A percentile compares a stretch with the other conserved stretches of the same genome.
Conservation (phyloP, 108 stramenopile genomes). For the Cylindrotheca closterium region DNA sequence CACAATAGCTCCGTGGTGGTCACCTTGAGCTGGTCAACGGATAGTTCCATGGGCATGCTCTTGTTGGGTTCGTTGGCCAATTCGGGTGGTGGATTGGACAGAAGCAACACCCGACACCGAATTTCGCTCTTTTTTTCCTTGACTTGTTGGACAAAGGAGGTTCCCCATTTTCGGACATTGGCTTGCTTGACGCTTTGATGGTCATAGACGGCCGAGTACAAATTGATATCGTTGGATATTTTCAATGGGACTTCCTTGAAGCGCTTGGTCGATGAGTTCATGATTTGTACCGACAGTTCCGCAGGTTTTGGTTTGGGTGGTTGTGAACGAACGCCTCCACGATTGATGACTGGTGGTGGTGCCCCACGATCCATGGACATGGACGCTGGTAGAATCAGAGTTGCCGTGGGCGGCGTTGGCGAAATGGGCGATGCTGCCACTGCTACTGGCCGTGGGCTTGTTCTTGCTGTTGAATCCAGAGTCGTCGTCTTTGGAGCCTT, state of each 20-base stretch:
- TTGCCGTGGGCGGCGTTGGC: too few species aligned
- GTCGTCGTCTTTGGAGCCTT: neutral
- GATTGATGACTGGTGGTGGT: neutral
- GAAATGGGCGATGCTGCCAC: too few species aligned
- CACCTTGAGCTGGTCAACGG: neutral
- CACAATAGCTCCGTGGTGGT: neutral
- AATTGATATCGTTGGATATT: slow-evolving; percentile 20
- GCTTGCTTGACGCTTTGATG: slow-evolving; percentile 27
- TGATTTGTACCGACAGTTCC: slow-evolving; percentile 11
- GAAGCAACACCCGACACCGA: slow-evolving; percentile 9
- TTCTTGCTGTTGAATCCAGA: too few species aligned
- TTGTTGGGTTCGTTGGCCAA: too few species aligned
- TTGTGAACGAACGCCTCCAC: neutral
- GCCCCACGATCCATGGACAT: neutral
- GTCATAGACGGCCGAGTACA: slow-evolving; percentile 32
- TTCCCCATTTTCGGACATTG: slow-evolving; percentile 37
- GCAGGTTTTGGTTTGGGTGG: neutral
- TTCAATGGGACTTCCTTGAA: slow-evolving; percentile 32
- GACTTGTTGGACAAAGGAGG: slow-evolving; percentile 13
- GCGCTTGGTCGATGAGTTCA: slow-evolving; percentile 19
- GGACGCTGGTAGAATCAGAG: neutral
- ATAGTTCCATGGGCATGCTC: neutral
- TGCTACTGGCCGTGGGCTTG: too few species aligned
- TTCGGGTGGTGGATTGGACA: too few species aligned
- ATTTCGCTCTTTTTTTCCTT: slow-evolving; percentile 19